Conservation (phyloP, 768 basidiomycete genomes). For the Chiua virens region DNA sequence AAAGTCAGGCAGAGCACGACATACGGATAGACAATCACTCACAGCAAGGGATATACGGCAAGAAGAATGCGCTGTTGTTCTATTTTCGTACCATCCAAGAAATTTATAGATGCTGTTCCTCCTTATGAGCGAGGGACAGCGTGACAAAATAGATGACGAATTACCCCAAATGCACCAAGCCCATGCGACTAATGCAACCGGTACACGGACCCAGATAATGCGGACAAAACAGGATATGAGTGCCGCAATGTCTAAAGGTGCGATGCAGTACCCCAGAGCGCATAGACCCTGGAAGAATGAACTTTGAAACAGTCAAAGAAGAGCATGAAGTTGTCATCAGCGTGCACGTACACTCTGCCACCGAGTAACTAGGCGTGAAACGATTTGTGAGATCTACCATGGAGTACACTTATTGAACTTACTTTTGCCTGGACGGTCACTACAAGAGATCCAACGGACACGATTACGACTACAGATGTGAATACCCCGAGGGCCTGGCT, state of each 20-base stretch:
- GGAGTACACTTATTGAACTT: conserved; percentile 5
- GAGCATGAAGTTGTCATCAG: not conserved
- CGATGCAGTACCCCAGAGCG: conserved; percentile 93
- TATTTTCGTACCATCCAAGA: conserved; percentile 93
- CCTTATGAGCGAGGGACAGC: not conserved
- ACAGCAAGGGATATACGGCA: conserved; percentile 96
- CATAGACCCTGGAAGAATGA: conserved; percentile 97
- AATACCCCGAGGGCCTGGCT: conserved; percentile 86
- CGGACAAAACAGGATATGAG: conserved; percentile 84
- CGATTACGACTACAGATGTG: conserved; percentile 91
- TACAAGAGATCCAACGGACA: conserved; percentile 84
- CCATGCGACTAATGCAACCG: conserved; percentile 84
- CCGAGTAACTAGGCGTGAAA: conserved; percentile 60
- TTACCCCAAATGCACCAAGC: conserved; percentile 97
- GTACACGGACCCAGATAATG: conserved; percentile 82
- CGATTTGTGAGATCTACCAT: not conserved
- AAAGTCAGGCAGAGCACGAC: not conserved
- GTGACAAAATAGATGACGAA: not conserved
- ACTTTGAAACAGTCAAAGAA: conserved; percentile 36
- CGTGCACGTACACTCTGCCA: conserved; percentile 69
- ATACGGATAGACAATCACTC: conserved; percentile 31
- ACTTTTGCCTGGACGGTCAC: conserved; percentile 98
- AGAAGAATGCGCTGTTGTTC: conserved; percentile 87
- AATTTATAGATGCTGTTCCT: conserved; percentile 82
- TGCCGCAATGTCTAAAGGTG: conserved; percentile 89